These are phyloP conservation scores for Dendryphion nanum DNA, from an alignment of 2,329 filamentous ascomycete genomes.

Conservation along the genomic window DNA sequence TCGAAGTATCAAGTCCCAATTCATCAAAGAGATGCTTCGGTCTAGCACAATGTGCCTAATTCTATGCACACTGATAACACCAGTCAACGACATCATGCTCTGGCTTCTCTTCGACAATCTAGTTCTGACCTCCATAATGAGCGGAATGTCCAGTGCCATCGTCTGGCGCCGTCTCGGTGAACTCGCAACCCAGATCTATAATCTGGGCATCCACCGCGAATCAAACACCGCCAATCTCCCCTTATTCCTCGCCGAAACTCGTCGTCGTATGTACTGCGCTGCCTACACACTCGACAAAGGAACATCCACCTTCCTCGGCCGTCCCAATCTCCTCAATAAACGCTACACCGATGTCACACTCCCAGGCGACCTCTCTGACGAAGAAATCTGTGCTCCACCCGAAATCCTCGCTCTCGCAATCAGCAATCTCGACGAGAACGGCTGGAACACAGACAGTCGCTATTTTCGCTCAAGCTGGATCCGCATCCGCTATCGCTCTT, in stretches of 20 bases:
- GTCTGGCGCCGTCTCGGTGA: slow-evolving; percentile 33
- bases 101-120: slow-evolving; percentile 39
- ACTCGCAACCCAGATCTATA: slow-evolving; percentile 29
- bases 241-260: slow-evolving; percentile 27
- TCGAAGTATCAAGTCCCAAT: slow-evolving; percentile 15
- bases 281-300: slow-evolving; percentile 32
- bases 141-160: slow-evolving; percentile 38
- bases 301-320: slow-evolving; percentile 34
- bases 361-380: slow-evolving; percentile 30
- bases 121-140: slow-evolving; percentile 34
- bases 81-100: slow-evolving; percentile 38
- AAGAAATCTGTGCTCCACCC: slow-evolving; percentile 22
- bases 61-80: slow-evolving; percentile 38
- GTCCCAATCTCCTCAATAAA: slow-evolving; percentile 29
- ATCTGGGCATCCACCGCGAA: slow-evolving; percentile 32
- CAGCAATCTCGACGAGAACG: slow-evolving; percentile 19
- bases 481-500: slow-evolving; percentile 6
- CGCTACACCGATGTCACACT: slow-evolving; percentile 28
- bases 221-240: slow-evolving; percentile 22
- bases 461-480: slow-evolving; percentile 29
- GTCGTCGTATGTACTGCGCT: slow-evolving; percentile 26
- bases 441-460: slow-evolving; percentile 41
- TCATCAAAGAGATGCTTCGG: slow-evolving; percentile 31
- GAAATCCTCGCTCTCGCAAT: slow-evolving; percentile 15
- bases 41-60: slow-evolving; percentile 39